Percentiles rank a stretch among this genome's conserved stretches.
phyloP scores from a whole-genome alignment of 179 eudicot genomes.

The Amaranthus tricolor region DNA sequence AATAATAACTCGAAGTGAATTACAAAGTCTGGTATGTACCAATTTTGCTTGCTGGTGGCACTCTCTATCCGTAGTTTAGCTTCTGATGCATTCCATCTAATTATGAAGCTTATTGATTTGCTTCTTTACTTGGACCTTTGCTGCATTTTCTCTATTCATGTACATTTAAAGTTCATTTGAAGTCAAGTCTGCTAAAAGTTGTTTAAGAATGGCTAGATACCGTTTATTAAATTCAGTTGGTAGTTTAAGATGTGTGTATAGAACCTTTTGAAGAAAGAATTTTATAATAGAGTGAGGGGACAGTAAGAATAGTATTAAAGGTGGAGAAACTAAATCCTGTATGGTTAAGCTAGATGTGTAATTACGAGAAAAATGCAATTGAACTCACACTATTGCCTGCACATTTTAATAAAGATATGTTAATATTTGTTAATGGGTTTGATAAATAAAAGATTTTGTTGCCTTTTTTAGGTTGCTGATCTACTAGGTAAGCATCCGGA shows the following conservation, averaged over 20 bases:
- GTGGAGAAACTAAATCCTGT: not conserved
- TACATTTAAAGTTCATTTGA: not conserved
- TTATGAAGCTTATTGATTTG: slow-evolving; percentile 12
- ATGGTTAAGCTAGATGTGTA: not conserved
- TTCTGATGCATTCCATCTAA: slow-evolving; percentile 9
- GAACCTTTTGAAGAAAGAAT: not conserved
- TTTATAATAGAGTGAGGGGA: not conserved
- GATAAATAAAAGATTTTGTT: not conserved
- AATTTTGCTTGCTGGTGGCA: slow-evolving; percentile 3
- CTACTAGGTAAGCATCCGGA: slow-evolving; percentile 78
- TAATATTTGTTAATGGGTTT: slow-evolving; percentile 2
- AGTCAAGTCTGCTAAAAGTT: not conserved
- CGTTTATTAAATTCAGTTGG: not conserved
- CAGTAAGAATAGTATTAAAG: not conserved
- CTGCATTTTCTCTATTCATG: not conserved
- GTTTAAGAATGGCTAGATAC: not conserved
- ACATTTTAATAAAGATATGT: not conserved
- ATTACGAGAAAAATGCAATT: not conserved
- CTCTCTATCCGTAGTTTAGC: not conserved
- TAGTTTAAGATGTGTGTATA: no score
- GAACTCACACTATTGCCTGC: not conserved
- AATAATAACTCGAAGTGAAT: slow-evolving; percentile 77
- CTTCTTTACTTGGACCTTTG: slow-evolving; percentile 3
- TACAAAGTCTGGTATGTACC: slow-evolving; percentile 71
- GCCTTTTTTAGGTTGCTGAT: slow-evolving; percentile 67